A percentile compares a stretch with the other conserved stretches of the same genome.
These are phyloP conservation scores for Pseudopithomyces chartarum DNA, from an alignment of 2,329 filamentous ascomycete species.

Conservation along the genomic window DNA sequence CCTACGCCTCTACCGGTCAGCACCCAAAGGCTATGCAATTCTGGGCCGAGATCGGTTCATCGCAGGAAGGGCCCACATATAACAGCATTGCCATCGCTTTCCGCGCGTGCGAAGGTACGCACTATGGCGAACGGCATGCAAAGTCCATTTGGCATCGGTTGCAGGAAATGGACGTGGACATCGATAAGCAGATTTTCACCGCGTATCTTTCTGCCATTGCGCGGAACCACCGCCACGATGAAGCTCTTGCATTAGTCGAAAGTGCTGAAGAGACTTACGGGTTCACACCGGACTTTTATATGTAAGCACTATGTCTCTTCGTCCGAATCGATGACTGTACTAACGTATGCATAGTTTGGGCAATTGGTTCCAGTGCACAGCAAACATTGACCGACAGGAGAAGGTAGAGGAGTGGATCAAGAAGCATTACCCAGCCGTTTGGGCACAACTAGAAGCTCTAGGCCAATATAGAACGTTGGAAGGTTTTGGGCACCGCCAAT, in stretches of 20 bases:
- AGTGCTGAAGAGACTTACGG: conserved; percentile 71
- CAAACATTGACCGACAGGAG: conserved; percentile 67
- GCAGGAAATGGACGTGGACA: conserved; percentile 74
- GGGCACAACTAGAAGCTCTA: conserved; percentile 67
- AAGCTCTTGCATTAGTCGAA: conserved; percentile 68
- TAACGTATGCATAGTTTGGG: conserved; percentile 63
- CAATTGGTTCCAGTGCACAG: conserved; percentile 75
- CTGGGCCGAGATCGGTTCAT: conserved; percentile 83
- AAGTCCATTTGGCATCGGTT: conserved; percentile 72
- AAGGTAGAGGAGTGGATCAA: conserved; percentile 77
- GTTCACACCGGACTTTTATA: conserved; percentile 68
- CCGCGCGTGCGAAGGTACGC: conserved; percentile 70
- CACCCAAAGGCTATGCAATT: conserved; percentile 72
- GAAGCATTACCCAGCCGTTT: conserved; percentile 68
- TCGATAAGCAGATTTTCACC: conserved; percentile 74
- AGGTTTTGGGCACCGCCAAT: conserved; percentile 43
- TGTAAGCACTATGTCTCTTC: conserved; percentile 61
- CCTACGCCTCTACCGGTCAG: conserved; percentile 73
- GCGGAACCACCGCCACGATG: conserved; percentile 71
- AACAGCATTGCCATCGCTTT: conserved; percentile 81
- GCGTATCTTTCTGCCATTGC: conserved; percentile 79
- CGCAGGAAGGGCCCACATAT: conserved; percentile 84
- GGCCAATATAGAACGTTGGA: conserved; percentile 47
- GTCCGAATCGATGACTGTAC: background rate
- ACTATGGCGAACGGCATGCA: conserved; percentile 52